Conservation (phyloP, 768 basidiomycete genomes). For the Scleroderma citrinum region DNA sequence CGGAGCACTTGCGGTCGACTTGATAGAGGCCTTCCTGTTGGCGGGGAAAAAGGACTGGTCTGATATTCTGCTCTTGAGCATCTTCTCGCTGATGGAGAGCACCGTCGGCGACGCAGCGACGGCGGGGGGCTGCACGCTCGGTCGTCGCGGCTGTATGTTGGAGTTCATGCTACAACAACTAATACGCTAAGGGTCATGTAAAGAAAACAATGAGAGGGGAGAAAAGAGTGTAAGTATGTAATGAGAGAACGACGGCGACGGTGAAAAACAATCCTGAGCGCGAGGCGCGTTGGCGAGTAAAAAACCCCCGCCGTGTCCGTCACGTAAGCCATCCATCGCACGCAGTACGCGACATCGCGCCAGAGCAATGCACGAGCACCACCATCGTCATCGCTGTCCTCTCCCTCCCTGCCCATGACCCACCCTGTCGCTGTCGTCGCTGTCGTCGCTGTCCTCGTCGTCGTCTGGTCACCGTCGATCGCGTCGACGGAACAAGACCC, state of each 20-base stretch:
- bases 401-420: too few relatives aligned
- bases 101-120: conserved; percentile 33
- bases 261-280: background rate
- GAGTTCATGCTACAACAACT: conserved; percentile 14
- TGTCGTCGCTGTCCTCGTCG: background rate
- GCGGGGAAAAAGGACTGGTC: conserved; percentile 38
- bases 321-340: too few relatives aligned
- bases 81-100: conserved; percentile 34
- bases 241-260: background rate
- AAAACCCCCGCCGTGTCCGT: too few relatives aligned
- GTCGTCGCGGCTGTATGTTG: conserved; percentile 12
- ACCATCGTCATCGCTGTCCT: too few relatives aligned
- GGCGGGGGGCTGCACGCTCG: conserved; percentile 16
- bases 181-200: conserved; percentile 4
- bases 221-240: background rate
- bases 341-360: too few relatives aligned
- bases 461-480: background rate
- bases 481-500: background rate
- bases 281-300: background rate
- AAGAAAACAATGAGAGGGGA: background rate
- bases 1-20: conserved; percentile 7
- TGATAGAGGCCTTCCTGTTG: conserved; percentile 14
- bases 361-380: too few relatives aligned
- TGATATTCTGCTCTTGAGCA: conserved; percentile 43
- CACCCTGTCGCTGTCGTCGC: too few relatives aligned